Evolutionary conservation across 768 basidiomycete genomes (phyloP).

Genomic region (Cantharellus cinnabarinus): DNA sequence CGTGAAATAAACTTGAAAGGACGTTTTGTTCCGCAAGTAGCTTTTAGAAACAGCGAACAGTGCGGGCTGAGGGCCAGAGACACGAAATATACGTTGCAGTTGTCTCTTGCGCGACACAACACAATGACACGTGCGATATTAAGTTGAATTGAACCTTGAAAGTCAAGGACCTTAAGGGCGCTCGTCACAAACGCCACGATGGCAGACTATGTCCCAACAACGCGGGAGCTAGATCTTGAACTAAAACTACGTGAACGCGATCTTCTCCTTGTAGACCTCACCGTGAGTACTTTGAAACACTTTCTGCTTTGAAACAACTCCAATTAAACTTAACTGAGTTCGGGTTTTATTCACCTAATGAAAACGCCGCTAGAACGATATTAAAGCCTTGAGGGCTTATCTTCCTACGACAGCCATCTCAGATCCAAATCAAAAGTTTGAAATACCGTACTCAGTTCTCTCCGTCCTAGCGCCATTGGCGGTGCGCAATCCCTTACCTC

Average conservation of each 20-base stretch:
- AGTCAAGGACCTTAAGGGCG: too few species aligned
- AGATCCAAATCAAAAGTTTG: neutral
- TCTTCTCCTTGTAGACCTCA: slow-evolving; percentile 46
- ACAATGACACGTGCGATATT: too few species aligned
- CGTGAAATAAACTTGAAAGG: too few species aligned
- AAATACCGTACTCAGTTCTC: neutral
- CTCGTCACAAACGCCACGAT: neutral
- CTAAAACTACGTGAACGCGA: slow-evolving; percentile 56
- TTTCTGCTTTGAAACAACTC: neutral
- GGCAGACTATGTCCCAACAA: slow-evolving; percentile 27
- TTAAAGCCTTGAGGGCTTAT: slow-evolving; percentile 45
- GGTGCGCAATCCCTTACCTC: slow-evolving; percentile 12
- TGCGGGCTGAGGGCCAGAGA: too few species aligned
- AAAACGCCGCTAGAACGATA: slow-evolving; percentile 36
- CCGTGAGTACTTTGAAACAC: slow-evolving; percentile 26
- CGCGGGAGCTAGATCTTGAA: slow-evolving; percentile 68
- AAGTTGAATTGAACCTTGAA: too few species aligned
- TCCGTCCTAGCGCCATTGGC: neutral
- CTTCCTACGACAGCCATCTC: slow-evolving; percentile 19
- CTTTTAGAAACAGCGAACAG: too few species aligned
- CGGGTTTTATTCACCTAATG: neutral
- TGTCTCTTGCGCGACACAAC: too few species aligned
- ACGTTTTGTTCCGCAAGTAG: too few species aligned
- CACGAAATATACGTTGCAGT: too few species aligned
- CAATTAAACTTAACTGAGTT: neutral